Evolutionary conservation across 371 early-diverging fungal species (phyloP), one percentile per base, ranked within the genome.

Genomic region (Fennellomyces sp.): DNA sequence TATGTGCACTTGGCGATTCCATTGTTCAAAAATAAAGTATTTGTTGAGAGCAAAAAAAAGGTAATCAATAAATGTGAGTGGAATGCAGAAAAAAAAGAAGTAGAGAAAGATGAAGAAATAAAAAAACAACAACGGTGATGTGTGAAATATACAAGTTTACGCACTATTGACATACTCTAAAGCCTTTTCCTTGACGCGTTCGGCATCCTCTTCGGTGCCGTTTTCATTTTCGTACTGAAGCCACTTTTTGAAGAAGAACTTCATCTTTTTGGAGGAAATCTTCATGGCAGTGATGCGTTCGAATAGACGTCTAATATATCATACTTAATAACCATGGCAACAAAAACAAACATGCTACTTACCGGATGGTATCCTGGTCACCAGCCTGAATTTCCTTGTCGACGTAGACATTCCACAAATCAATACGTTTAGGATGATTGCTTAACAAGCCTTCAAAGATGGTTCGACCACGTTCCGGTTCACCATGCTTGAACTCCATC

Each of bases 201-300:
- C 91, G 17, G 93, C 73, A 25, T 88, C 84, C 23, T 88, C 88
- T 17, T 86, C 90, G 35, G 85, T 76, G 19, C 97, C 96, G 62
- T 88, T 76, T 27, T 84, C 79, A 81, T 95, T 94, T 71, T 98
- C 99, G 68, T 92, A 98, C 25, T 88, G 87, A 28, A 98, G 83
- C 88, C 93, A 98, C 73, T 94, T 94, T 80, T 97, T 97, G 81
- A 97, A 97, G 70, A 98, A 87, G 82, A 93, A 95, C 76, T 97
- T 98, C 93, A 97, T 94, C 87, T 96, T 94, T 79, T 95, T 96
- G 29, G 96, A 89, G n/a, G 95, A 94, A 60, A 93, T 81, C 72
- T 94, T 94, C 81, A 93, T 72, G 15, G 85, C 81, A 21, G 93
- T 87, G 33, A 92, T 88, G 31, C 97, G 91, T 59, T 94, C 91